Conservation (phyloP, 1,139 yeast genomes). For the Yamadazyma mexicana region DNA sequence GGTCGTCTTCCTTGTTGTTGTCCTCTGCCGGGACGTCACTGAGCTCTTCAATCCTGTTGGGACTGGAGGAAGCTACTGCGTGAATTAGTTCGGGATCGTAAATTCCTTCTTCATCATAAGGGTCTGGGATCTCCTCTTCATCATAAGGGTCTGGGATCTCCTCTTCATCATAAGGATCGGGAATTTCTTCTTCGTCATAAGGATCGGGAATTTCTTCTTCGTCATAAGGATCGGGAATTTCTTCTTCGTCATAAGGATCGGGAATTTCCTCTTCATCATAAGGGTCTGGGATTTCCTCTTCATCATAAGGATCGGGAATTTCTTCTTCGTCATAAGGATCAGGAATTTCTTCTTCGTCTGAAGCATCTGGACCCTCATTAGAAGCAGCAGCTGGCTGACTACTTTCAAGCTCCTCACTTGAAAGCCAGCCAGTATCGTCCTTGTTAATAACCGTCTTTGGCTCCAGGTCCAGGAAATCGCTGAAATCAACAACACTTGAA, state of each 20-base stretch:
- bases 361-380: no score
- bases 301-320: slow-evolving; percentile 10
- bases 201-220: slow-evolving; percentile 7
- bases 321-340: slow-evolving; percentile 9
- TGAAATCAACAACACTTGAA: no score
- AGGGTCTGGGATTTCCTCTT: slow-evolving; percentile 7
- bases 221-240: slow-evolving; percentile 10
- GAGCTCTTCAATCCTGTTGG: slow-evolving; percentile 1
- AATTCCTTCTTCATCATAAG: slow-evolving; percentile 8
- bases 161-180: slow-evolving; percentile 10
- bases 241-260: slow-evolving; percentile 10
- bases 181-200: slow-evolving; percentile 9
- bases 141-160: slow-evolving; percentile 6
- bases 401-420: neutral
- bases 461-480: neutral
- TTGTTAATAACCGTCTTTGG: slow-evolving; percentile 3
- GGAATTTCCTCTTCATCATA: slow-evolving; percentile 8
- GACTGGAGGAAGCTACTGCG: no score
- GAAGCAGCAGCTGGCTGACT: no score
- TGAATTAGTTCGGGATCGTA: no score
- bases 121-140: slow-evolving; percentile 7
- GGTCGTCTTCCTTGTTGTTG: neutral
- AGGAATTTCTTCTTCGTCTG: slow-evolving; percentile 8
- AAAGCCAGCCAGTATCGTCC: slow-evolving; percentile 1
- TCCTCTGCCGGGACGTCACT: neutral